Evolutionary conservation across 306 rosid genomes (phyloP).

Genomic region (Mimosa pudica): DNA sequence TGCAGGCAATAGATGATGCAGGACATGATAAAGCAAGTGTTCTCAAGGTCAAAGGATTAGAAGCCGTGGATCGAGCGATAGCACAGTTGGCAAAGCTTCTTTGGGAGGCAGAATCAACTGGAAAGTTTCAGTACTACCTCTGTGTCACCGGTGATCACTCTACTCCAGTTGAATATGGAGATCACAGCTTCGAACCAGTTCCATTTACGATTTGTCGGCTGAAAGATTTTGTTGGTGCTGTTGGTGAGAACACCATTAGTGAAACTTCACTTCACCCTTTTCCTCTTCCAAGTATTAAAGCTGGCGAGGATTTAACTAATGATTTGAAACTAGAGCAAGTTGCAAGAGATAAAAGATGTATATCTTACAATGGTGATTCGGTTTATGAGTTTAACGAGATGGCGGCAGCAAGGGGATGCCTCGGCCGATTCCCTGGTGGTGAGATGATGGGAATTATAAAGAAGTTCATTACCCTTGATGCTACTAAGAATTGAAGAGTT

Average conservation of each 20-base stretch:
- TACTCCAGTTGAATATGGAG: constrained; percentile 97
- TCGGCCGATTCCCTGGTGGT: constrained; percentile 91
- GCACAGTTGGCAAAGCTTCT: constrained; percentile 89
- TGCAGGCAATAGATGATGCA: constrained; percentile 96
- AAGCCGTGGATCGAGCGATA: constrained; percentile 83
- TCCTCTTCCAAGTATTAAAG: constrained; percentile 70
- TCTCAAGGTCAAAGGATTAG: constrained; percentile 81
- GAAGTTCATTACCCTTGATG: constrained; percentile 52
- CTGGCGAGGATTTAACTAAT: constrained; percentile 51
- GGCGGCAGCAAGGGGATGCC: constrained; percentile 82
- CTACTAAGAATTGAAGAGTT: constrained; percentile 21
- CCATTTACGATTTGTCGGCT: constrained; percentile 76
- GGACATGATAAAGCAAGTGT: constrained; percentile 90
- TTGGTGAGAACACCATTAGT: constrained; percentile 65
- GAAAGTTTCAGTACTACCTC: constrained; percentile 63
- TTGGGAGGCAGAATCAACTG: constrained; percentile 77
- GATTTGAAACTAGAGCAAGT: constrained; percentile 42
- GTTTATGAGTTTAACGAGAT: constrained; percentile 72
- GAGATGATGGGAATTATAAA: constrained; percentile 95
- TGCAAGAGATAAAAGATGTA: constrained; percentile 29
- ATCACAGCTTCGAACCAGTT: constrained; percentile 95
- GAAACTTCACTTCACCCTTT: constrained; percentile 65
- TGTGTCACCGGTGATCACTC: constrained; percentile 95
- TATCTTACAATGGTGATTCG: constrained; percentile 66
- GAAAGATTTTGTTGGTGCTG: constrained; percentile 67